Evolutionary conservation across 192 early-diverging fungal species (phyloP).

Genomic region (Coemansia sp.): DNA sequence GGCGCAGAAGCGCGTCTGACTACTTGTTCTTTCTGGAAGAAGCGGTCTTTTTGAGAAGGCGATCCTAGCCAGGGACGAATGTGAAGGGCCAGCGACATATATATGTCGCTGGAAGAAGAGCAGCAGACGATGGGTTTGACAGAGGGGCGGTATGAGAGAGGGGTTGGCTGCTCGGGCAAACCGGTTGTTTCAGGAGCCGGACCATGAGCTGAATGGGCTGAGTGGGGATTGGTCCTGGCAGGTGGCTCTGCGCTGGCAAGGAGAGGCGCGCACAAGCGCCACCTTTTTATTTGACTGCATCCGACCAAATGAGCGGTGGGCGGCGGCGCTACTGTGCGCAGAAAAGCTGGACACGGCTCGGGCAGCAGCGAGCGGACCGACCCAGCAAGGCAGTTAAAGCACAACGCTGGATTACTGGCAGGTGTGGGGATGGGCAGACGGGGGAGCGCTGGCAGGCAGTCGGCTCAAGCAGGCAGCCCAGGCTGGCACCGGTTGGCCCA

Average conservation of each 20-base stretch:
- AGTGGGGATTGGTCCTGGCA: background rate
- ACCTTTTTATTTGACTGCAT: slow-evolving; percentile 9
- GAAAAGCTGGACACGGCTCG: slow-evolving; percentile 4
- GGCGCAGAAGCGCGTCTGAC: background rate
- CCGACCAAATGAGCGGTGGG: background rate
- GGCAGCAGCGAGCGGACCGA: background rate
- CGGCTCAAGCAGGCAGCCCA: background rate
- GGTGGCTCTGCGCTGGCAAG: slow-evolving; percentile 13
- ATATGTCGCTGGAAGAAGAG: background rate
- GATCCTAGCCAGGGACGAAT: slow-evolving; percentile 5
- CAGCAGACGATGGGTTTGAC: background rate
- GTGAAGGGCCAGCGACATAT: background rate
- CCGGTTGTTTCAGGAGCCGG: slow-evolving; percentile 1
- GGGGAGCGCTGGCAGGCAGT: background rate
- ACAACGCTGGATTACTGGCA: slow-evolving; percentile 14
- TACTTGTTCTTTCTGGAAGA: slow-evolving; percentile 6
- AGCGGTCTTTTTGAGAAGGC: slow-evolving; percentile 11
- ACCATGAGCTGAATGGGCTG: slow-evolving; percentile 10
- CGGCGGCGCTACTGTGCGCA: slow-evolving; percentile 13
- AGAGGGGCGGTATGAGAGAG: background rate
- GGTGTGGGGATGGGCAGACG: background rate
- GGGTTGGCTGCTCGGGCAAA: background rate
- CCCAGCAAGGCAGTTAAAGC: slow-evolving; percentile 18
- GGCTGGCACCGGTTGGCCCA: background rate
- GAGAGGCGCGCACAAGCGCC: slow-evolving; percentile 9